A percentile compares a stretch with the other conserved stretches of the same genome.
phyloP scores from a whole-genome alignment of 2,329 filamentous ascomycete genomes.

The Penicillium palitans region DNA sequence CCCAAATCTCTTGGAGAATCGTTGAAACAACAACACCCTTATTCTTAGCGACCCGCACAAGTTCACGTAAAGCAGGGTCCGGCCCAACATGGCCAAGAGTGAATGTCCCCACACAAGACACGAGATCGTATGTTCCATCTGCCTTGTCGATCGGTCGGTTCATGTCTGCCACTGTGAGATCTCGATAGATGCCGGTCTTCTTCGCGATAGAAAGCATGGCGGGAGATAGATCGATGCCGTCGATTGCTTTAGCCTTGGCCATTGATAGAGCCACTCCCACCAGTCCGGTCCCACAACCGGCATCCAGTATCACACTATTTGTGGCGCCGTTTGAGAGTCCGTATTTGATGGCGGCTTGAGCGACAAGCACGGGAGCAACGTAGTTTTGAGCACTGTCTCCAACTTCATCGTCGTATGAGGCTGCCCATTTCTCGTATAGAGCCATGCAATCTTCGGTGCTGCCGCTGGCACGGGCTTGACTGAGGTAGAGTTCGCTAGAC shows the following conservation, averaged over 20 bases:
- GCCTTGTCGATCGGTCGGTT: conserved; percentile 44
- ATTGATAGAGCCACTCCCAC: conserved; percentile 52
- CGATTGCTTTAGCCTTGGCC: conserved; percentile 48
- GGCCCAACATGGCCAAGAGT: conserved; percentile 59
- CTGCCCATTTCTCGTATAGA: conserved; percentile 52
- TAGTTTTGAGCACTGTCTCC: conserved; percentile 40
- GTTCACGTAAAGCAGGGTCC: conserved; percentile 49
- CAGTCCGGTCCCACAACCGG: conserved; percentile 59
- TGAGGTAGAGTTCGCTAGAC: conserved; percentile 29
- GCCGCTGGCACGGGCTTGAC: conserved; percentile 40
- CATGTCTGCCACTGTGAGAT: conserved; percentile 50
- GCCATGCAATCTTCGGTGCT: conserved; percentile 40
- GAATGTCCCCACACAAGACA: conserved; percentile 57
- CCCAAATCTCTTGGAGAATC: conserved; percentile 54
- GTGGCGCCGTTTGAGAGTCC: conserved; percentile 16
- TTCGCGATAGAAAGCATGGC: conserved; percentile 57
- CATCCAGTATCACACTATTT: conserved; percentile 49
- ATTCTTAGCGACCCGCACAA: conserved; percentile 51
- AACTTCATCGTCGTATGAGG: conserved; percentile 47
- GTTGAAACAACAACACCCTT: conserved; percentile 54
- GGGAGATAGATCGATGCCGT: conserved; percentile 55
- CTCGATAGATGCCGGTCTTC: conserved; percentile 51
- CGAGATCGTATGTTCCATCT: conserved; percentile 51
- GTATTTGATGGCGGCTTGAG: conserved; percentile 33
- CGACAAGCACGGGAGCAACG: conserved; percentile 44